Base-by-base conservation (phyloP, 2,329 filamentous ascomycete genomes). In the Calonectria honghensis region DNA sequence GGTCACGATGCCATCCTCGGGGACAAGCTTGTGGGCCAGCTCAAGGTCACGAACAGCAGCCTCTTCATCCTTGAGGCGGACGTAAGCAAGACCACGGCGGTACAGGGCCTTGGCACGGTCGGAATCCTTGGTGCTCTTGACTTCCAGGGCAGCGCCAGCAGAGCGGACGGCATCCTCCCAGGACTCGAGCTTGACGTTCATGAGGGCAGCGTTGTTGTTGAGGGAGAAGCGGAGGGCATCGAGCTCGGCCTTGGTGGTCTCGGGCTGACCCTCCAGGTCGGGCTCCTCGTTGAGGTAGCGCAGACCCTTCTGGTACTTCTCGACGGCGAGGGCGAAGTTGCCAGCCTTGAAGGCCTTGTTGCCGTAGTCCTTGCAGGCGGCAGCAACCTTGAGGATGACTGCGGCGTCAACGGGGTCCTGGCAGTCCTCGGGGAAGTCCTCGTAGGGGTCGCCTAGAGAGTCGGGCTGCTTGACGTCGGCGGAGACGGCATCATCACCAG, bases 391-490 rank as follows among this genome's bases (percentile, higher is more conserved):
- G 84, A 95, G 90, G 76, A 96, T 91, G 75, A 94, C 90, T 24
- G 89, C 84, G 18, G 94, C 94, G 65, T 92, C 90, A 76, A 96
- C 90, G 70, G 91, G 86, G 63, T 90, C 84, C 27, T 84, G 85
- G 80, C 93, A 92, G 86, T 99, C 97, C 83, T 98, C 96, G 41
- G 97, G 97, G 86, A 94, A 98, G 84, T 98, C 97, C 87, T 98
- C 96, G 87, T 97, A 98, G 7, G 93, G 91, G 87, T 99, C 97
- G 77, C 97, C 97, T 18, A 94, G 95, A 68, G 91, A 88, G 84
- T 98, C 96, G 72, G 95, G 90, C 45, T 89, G 86, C 86, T 94
- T 95, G 80, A 92, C 90, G 68, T 91, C 91, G 77, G 92, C 92
- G 71, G 91, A 87, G 29, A 92, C 88, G 78, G 94, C 94, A 54